Conservation (phyloP, 345 rosid genomes). For the Hibiscus trionum region DNA sequence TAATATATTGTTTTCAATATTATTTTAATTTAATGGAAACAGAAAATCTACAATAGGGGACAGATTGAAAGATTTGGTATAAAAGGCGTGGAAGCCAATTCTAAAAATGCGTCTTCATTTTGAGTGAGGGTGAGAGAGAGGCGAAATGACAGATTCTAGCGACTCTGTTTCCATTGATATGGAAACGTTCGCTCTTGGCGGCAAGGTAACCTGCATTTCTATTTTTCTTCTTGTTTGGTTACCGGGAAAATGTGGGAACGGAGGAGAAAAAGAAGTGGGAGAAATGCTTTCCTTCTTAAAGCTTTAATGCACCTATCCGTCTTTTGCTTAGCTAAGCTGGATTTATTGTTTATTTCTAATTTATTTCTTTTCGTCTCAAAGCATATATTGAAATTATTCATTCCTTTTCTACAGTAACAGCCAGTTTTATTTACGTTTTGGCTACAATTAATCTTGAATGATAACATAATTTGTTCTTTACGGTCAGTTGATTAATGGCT, state of each 20-base stretch:
- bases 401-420: not conserved
- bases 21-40: too few relatives aligned
- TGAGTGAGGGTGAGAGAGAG: conserved; percentile 17
- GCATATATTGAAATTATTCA: not conserved
- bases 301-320: not conserved
- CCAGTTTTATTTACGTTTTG: not conserved
- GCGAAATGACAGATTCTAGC: conserved; percentile 76
- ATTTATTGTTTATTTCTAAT: not conserved
- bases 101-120: conserved; percentile 18
- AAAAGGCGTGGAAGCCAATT: conserved; percentile 21
- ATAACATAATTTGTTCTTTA: not conserved
- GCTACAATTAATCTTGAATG: conserved; percentile 1
- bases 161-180: conserved; percentile 81
- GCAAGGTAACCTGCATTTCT: conserved; percentile 53
- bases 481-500: not conserved
- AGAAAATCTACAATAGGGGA: not conserved
- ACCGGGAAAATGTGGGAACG: conserved; percentile 22
- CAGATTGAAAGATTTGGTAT: conserved; percentile 16
- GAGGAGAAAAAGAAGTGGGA: conserved; percentile 3
- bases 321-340: not conserved
- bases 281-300: not conserved
- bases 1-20: too few relatives aligned
- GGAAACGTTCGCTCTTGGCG: conserved; percentile 58
- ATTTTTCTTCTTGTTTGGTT: conserved; percentile 19
- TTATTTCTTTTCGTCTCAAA: not conserved